phyloP scores from a whole-genome alignment of 805 yeast species.

The Yamadazyma akitaensis region DNA sequence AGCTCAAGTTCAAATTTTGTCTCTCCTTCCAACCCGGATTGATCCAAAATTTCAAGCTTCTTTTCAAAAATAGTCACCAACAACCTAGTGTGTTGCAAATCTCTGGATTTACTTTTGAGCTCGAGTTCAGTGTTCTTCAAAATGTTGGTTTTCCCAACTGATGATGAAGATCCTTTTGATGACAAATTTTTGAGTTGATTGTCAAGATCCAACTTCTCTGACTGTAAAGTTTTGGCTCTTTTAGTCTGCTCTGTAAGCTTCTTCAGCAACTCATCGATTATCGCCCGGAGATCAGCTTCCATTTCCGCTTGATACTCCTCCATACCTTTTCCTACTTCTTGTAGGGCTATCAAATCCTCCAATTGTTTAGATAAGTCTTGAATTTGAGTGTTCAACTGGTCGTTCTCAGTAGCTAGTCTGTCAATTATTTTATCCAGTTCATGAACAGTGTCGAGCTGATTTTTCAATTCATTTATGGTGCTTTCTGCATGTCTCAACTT shows the following conservation, averaged over 20 bases:
- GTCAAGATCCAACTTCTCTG: slow-evolving; percentile 1
- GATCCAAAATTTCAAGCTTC: neutral
- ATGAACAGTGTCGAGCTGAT: slow-evolving; percentile 30
- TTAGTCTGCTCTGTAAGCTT: slow-evolving; percentile 12
- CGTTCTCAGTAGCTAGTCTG: slow-evolving; percentile 33
- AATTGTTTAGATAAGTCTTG: slow-evolving; percentile 33
- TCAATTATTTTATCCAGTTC: slow-evolving; percentile 37
- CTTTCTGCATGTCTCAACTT: slow-evolving; percentile 21
- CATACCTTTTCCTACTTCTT: slow-evolving; percentile 47
- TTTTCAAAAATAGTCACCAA: slow-evolving; percentile 2
- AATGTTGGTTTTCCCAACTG: neutral
- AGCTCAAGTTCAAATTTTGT: neutral
- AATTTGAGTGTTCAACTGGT: slow-evolving; percentile 31
- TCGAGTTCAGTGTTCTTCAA: neutral
- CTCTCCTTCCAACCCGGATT: neutral
- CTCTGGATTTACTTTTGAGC: slow-evolving; percentile 8
- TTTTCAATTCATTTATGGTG: slow-evolving; percentile 25
- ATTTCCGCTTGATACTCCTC: slow-evolving; percentile 43
- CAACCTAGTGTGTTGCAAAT: slow-evolving; percentile 3
- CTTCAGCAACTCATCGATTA: slow-evolving; percentile 26
- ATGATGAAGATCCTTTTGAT: neutral
- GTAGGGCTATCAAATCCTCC: slow-evolving; percentile 47
- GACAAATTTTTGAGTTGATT: neutral
- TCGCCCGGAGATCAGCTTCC: slow-evolving; percentile 41
- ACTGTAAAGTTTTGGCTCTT: neutral